Percentiles rank a stretch among this genome's conserved stretches.
phyloP scores from a whole-genome alignment of 1,284 basidiomycete species.

The Coniferiporia sulphurascens region DNA sequence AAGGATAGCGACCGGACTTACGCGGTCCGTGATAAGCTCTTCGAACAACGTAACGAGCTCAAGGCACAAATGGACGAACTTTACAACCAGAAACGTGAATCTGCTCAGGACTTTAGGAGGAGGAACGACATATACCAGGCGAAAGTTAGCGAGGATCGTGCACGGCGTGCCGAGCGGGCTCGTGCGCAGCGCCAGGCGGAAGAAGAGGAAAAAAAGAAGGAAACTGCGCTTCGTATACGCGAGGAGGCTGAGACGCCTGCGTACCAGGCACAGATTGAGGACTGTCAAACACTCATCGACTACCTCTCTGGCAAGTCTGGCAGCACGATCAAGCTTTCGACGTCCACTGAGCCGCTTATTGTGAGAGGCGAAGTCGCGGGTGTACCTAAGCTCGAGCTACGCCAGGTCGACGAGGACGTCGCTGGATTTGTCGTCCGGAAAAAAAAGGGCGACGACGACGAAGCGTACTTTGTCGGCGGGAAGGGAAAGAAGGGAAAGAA shows the following conservation, averaged over 20 bases:
- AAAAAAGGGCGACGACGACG: slow-evolving; percentile 87
- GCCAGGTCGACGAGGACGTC: slow-evolving; percentile 73
- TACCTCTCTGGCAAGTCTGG: slow-evolving; percentile 77
- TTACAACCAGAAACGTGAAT: slow-evolving; percentile 78
- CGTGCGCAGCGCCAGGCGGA: slow-evolving; percentile 80
- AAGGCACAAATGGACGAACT: slow-evolving; percentile 71
- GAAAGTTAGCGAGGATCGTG: slow-evolving; percentile 82
- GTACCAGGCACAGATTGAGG: slow-evolving; percentile 92
- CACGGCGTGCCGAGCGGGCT: slow-evolving; percentile 75
- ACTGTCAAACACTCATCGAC: slow-evolving; percentile 92
- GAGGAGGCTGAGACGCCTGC: slow-evolving; percentile 93
- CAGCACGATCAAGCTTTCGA: slow-evolving; percentile 39
- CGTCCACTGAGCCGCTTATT: slow-evolving; percentile 27
- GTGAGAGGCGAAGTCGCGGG: slow-evolving; percentile 53
- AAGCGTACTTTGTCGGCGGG: slow-evolving; percentile 77
- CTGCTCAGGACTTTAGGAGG: slow-evolving; percentile 66
- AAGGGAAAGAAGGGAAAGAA: slow-evolving; percentile 56
- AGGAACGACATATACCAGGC: slow-evolving; percentile 77
- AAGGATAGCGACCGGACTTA: slow-evolving; percentile 85
- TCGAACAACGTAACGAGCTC: slow-evolving; percentile 81
- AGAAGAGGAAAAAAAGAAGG: slow-evolving; percentile 80
- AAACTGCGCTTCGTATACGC: slow-evolving; percentile 75
- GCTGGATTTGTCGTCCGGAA: slow-evolving; percentile 81
- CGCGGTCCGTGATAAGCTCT: slow-evolving; percentile 78
- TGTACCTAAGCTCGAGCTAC: slow-evolving; percentile 80